phyloP scores from a whole-genome alignment of 306 rosid species.

The Boehmeria nivea region DNA sequence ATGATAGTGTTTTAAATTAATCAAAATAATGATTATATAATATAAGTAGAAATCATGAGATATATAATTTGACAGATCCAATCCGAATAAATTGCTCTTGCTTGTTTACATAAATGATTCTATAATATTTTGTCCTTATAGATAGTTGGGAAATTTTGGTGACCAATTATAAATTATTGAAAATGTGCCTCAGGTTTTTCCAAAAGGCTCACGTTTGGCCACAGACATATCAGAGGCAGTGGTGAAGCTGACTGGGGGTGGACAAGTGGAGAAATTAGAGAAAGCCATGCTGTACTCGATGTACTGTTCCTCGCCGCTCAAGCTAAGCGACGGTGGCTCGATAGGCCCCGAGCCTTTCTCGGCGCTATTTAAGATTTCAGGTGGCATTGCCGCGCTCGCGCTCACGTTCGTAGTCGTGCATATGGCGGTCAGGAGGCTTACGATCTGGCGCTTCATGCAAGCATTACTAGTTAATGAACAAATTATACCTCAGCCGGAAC shows the following conservation, averaged over 20 bases:
- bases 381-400: conserved; percentile 18
- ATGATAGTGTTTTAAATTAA: too few species aligned
- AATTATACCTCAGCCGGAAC: background rate
- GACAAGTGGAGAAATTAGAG: conserved; percentile 30
- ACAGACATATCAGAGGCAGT: conserved; percentile 34
- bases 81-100: too few species aligned
- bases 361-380: conserved; percentile 32
- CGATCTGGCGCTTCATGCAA: background rate
- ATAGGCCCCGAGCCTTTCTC: conserved; percentile 46
- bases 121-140: too few species aligned
- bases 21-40: too few species aligned
- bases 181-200: conserved; percentile 27
- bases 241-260: conserved; percentile 24
- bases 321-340: conserved; percentile 7
- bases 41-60: too few species aligned
- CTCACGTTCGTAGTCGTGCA: conserved; percentile 9
- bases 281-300: conserved; percentile 28
- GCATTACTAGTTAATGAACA: background rate
- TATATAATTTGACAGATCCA: too few species aligned
- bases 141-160: too few species aligned
- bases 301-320: conserved; percentile 27
- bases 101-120: too few species aligned
- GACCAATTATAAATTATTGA: background rate
- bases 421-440: background rate
- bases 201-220: conserved; percentile 30